These are phyloP conservation scores for Coemansia sp. DNA, from an alignment of 192 early-diverging fungal species.

Conservation along the genomic window DNA sequence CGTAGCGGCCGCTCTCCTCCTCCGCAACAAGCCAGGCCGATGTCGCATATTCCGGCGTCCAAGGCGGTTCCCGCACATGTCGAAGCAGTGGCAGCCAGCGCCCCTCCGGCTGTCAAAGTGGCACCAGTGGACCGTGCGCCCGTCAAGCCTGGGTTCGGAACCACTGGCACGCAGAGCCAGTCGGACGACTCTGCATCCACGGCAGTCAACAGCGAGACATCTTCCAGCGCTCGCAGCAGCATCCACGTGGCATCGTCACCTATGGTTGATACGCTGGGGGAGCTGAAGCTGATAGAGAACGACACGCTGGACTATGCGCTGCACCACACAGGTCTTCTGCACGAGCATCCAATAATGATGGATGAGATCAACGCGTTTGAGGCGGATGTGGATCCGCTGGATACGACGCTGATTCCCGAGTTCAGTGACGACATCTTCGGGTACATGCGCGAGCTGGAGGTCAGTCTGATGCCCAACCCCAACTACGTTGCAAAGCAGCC, in stretches of 20 bases:
- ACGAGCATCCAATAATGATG: slow-evolving; percentile 37
- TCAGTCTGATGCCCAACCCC: slow-evolving; percentile 54
- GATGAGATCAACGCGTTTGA: slow-evolving; percentile 50
- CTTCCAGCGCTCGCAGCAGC: slow-evolving; percentile 8
- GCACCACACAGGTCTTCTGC: slow-evolving; percentile 32
- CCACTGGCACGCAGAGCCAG: neutral
- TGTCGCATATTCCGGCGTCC: neutral
- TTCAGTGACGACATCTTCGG: slow-evolving; percentile 64
- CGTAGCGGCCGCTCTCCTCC: slow-evolving; percentile 30
- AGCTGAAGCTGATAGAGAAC: slow-evolving; percentile 38
- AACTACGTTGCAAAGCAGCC: slow-evolving; percentile 56
- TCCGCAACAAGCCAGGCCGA: slow-evolving; percentile 6
- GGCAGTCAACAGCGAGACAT: slow-evolving; percentile 9
- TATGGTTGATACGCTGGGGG: slow-evolving; percentile 13
- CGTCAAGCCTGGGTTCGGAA: neutral
- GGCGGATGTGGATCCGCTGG: slow-evolving; percentile 56
- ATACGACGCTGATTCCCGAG: slow-evolving; percentile 58
- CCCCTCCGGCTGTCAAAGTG: neutral
- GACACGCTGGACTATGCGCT: slow-evolving; percentile 51
- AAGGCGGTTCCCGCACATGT: neutral
- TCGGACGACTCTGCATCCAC: slow-evolving; percentile 10
- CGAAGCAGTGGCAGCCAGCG: neutral
- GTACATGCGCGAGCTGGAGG: slow-evolving; percentile 64
- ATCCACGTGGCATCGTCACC: neutral
- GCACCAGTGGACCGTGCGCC: neutral